Conservation (phyloP, 345 rosid species). For the Arabidopsis suecica region DNA sequence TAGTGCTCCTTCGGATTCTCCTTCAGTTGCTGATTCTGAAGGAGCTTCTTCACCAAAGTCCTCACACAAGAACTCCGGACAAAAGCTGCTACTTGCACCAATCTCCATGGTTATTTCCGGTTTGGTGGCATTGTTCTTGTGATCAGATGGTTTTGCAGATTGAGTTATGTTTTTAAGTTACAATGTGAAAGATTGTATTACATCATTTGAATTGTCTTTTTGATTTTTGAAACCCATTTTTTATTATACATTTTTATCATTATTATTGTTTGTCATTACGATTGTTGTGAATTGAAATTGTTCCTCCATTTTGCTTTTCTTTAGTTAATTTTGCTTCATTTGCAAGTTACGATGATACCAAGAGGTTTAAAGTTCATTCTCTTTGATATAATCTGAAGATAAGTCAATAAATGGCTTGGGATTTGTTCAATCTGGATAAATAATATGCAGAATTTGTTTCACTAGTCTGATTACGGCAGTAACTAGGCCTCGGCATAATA, state of each 20-base stretch:
- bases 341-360: conserved; percentile 23
- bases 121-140: conserved; percentile 58
- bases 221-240: conserved; percentile 36
- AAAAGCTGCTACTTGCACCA: conserved; percentile 47
- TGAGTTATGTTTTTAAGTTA: conserved; percentile 42
- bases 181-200: conserved; percentile 39
- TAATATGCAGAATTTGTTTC: neutral
- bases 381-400: neutral
- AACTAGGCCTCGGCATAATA: too few species aligned
- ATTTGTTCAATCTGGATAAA: too few species aligned
- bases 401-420: neutral
- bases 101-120: conserved; percentile 53
- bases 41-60: conserved; percentile 49
- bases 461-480: too few species aligned
- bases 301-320: conserved; percentile 14
- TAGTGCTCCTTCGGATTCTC: conserved; percentile 71
- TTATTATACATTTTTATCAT: conserved; percentile 37
- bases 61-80: conserved; percentile 54
- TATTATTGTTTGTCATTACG: conserved; percentile 29
- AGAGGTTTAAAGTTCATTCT: neutral
- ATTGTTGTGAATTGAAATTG: conserved; percentile 34
- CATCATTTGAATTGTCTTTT: conserved; percentile 29
- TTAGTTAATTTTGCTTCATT: conserved; percentile 28
- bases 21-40: conserved; percentile 50
- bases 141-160: conserved; percentile 31